A percentile compares a stretch with the other conserved stretches of the same genome.
phyloP scores from a whole-genome alignment of 805 yeast species.

The Candida koratica region DNA sequence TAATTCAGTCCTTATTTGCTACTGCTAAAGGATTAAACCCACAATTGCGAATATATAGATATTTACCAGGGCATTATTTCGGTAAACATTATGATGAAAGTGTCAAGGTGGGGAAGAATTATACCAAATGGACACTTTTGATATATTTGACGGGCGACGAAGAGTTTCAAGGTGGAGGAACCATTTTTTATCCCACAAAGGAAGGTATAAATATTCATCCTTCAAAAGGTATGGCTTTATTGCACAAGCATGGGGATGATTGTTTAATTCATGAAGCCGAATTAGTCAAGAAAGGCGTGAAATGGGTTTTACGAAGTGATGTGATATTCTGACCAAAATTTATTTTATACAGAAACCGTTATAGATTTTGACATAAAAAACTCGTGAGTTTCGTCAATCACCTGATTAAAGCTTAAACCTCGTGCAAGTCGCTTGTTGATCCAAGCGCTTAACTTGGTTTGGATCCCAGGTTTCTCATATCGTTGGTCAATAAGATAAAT shows the following conservation, averaged over 20 bases:
- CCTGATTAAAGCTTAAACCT: conserved; percentile 10
- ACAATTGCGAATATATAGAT: conserved; percentile 53
- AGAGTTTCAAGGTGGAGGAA: conserved; percentile 57
- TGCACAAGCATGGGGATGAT: conserved; percentile 66
- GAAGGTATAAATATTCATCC: conserved; percentile 42
- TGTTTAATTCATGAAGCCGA: conserved; percentile 60
- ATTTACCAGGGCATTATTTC: conserved; percentile 54
- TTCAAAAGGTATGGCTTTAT: conserved; percentile 49
- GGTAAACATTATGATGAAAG: conserved; percentile 61
- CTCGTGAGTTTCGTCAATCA: conserved; percentile 23
- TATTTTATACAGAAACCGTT: no score
- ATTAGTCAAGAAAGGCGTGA: conserved; percentile 46
- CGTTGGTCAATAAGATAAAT: conserved; percentile 70
- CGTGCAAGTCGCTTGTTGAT: conserved; percentile 35
- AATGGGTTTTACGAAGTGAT: conserved; percentile 64
- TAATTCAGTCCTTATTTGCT: conserved; percentile 25
- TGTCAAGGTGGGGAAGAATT: conserved; percentile 37
- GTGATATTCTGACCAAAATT: conserved; percentile 35
- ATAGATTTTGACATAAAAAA: conserved; percentile 22
- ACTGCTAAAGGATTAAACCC: conserved; percentile 50
- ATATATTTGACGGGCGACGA: conserved; percentile 56
- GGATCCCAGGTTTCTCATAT: conserved; percentile 45
- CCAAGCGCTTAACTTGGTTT: conserved; percentile 70
- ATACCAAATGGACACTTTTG: conserved; percentile 57
- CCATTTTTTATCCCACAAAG: conserved; percentile 44